A percentile compares a stretch with the other conserved stretches of the same genome.
Evolutionary conservation across 371 early-diverging fungal genomes (phyloP).

Genomic region (Apophysomyces elegans): DNA sequence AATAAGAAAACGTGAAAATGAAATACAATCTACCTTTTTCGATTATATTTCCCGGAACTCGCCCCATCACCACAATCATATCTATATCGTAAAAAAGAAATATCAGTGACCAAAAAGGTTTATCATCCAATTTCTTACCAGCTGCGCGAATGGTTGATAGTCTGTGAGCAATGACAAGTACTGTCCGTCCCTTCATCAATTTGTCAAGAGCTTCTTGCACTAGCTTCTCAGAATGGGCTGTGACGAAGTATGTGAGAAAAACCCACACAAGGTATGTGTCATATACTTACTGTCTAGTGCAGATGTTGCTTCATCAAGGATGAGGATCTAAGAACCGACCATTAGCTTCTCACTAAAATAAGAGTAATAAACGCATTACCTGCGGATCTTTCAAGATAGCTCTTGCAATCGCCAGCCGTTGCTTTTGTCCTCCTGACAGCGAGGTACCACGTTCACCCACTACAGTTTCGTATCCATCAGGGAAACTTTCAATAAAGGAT

Average conservation of each 20-base stretch:
- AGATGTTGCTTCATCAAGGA: constrained; percentile 84
- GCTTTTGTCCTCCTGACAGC: constrained; percentile 91
- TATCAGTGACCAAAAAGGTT: neutral
- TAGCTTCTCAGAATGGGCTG: constrained; percentile 69
- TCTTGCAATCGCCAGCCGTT: constrained; percentile 78
- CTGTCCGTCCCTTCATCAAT: constrained; percentile 71
- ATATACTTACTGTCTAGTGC: constrained; percentile 53
- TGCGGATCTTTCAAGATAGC: constrained; percentile 73
- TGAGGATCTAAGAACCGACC: constrained; percentile 47
- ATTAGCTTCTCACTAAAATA: no score
- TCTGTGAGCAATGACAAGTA: constrained; percentile 81
- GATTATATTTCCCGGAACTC: constrained; percentile 61
- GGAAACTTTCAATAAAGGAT: constrained; percentile 68
- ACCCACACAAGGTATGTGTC: neutral
- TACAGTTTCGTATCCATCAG: constrained; percentile 73
- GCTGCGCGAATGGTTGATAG: constrained; percentile 74
- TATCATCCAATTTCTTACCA: constrained; percentile 23
- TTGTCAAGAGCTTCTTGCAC: constrained; percentile 74
- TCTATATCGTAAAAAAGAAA: constrained; percentile 19
- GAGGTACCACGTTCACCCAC: constrained; percentile 60
- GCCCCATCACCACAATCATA: constrained; percentile 69
- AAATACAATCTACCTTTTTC: constrained; percentile 52
- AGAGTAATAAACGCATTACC: constrained; percentile 20
- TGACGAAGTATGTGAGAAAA: neutral
- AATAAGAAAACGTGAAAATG: neutral